Conservation (phyloP, 129 eudicot species). For the Flaveria linearis region DNA sequence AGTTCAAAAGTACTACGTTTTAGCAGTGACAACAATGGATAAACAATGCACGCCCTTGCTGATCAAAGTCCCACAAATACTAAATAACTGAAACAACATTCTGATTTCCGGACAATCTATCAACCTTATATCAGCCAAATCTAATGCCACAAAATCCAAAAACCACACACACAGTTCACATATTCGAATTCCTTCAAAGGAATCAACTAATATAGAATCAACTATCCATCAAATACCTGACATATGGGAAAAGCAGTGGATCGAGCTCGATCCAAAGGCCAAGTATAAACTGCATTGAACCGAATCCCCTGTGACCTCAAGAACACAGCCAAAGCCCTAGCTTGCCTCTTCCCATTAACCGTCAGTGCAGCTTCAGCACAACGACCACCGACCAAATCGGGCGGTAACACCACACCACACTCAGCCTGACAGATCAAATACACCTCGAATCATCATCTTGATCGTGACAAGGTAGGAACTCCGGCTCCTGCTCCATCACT, state of each 20-base stretch:
- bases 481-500: conserved; percentile 87
- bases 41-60: not conserved
- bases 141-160: not conserved
- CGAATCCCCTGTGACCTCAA: conserved; percentile 83
- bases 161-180: not conserved
- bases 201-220: no score
- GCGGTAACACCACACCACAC: conserved; percentile 77
- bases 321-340: conserved; percentile 87
- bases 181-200: not conserved
- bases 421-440: conserved; percentile 83
- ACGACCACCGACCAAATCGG: conserved; percentile 87
- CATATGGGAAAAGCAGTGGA: no score
- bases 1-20: no score
- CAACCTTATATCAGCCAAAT: not conserved
- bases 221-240: no score
- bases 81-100: not conserved
- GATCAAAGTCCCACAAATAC: not conserved
- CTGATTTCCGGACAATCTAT: not conserved
- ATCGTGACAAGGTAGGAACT: conserved; percentile 91
- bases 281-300: conserved; percentile 74
- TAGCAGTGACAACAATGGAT: no score
- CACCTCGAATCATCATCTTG: no score
- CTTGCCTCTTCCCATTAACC: conserved; percentile 81
- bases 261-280: no score
- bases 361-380: conserved; percentile 84